Base-by-base conservation (phyloP, 1,284 basidiomycete species). In the Apiotrichum montevideense region DNA sequence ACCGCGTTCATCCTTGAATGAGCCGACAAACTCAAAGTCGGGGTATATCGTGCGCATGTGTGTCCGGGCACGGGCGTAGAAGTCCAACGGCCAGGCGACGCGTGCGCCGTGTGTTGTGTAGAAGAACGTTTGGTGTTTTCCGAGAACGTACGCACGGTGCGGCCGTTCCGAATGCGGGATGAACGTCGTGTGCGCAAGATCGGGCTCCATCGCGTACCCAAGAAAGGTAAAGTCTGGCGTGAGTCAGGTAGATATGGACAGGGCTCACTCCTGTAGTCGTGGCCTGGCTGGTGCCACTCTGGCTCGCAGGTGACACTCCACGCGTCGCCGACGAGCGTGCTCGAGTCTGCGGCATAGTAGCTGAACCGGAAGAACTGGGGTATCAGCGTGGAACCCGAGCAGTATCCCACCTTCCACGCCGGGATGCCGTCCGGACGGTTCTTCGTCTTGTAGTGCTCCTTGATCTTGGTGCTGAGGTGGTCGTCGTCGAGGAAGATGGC, bases 121-220 rank as follows among this genome's bases (percentile, higher is more conserved):
- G 40, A 54, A 54, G 52, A 54, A 54, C 4, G 52, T 54, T 29
- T 42, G 39, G 46, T 54, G 52, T 40, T 54, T 54, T 46, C 52
- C 52, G 15, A 54, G 52, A 0, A 54, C 52, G 34, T 54, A 54
- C 0, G 46, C 52, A 21, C 52, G 52, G 39, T 42, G 35, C 40
- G 52, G 52, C 6, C 52, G 52, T 13, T 54, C 46, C 5, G 47
- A 11, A 21, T 48, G 48, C 4, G 52, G 52, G 6, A 54, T 48
- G 40, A 21, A 42, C 4, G 13, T 14, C 9, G 51, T 52, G 51
- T 52, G 43, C 9, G 39, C 40, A 6, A 42, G 39, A 37, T 54
- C 46, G 8, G 45, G 45, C 32, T 46, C 37, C 32, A 53, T 33
- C n/a, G 35, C 35, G 46, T 54, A 54, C 15, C 52, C 52, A 7